phyloP scores from a whole-genome alignment of 139 green algal genomes.

The Chlorella sp. region DNA sequence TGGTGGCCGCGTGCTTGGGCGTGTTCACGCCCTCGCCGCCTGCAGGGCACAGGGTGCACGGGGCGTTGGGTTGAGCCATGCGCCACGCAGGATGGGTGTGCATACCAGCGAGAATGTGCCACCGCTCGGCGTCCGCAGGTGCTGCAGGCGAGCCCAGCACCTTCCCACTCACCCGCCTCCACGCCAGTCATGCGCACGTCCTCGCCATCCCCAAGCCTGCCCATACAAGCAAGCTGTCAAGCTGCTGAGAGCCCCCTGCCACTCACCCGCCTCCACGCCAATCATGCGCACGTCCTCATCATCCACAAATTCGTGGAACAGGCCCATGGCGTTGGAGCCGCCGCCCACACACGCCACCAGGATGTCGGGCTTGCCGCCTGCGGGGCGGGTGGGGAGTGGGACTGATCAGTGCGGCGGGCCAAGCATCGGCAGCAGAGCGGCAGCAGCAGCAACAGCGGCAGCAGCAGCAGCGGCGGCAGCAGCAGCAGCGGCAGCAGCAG shows the following conservation, averaged over 20 bases:
- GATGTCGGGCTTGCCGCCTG: constrained; percentile 87
- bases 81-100: too few relatives aligned
- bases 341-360: constrained; percentile 97
- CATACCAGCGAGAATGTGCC: too few relatives aligned
- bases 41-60: not conserved
- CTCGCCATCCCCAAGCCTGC: not conserved
- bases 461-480: too few relatives aligned
- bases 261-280: constrained; percentile 66
- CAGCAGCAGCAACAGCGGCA: too few relatives aligned
- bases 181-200: constrained; percentile 48
- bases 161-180: constrained; percentile 37
- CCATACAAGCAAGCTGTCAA: not conserved
- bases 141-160: too few relatives aligned
- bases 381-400: too few relatives aligned
- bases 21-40: constrained; percentile 92
- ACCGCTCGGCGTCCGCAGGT: too few relatives aligned
- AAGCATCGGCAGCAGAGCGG: constrained; percentile 36
- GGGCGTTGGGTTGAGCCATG: not conserved
- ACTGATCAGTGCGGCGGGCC: too few relatives aligned
- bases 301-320: constrained; percentile 98
- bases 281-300: constrained; percentile 85
- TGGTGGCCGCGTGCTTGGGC: constrained; percentile 96
- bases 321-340: constrained; percentile 98
- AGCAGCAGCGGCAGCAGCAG: too few relatives aligned
- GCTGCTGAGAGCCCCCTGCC: not conserved